phyloP scores from a whole-genome alignment of 306 rosid species.

The Sophora flavescens region DNA sequence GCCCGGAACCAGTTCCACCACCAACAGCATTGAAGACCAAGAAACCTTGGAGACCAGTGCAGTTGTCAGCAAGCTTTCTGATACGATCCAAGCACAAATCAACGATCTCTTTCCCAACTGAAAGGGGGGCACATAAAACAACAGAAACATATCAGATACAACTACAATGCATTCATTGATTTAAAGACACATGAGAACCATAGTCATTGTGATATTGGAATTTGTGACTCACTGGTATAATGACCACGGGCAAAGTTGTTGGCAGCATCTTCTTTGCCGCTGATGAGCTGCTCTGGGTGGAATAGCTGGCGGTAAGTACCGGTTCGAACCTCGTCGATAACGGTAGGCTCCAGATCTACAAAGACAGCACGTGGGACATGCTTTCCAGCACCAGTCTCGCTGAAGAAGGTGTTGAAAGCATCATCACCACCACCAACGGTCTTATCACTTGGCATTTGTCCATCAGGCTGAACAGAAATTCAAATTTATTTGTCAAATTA shows the following conservation, averaged over 20 bases:
- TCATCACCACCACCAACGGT: conserved; percentile 88
- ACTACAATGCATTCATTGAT: neutral
- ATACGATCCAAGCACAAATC: conserved; percentile 95
- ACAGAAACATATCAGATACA: neutral
- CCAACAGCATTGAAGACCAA: conserved; percentile 93
- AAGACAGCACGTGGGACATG: conserved; percentile 87
- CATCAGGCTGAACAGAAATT: conserved; percentile 70
- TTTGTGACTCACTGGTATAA: conserved; percentile 74
- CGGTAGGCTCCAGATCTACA: conserved; percentile 93
- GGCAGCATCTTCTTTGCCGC: conserved; percentile 97
- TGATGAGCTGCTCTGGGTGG: conserved; percentile 94
- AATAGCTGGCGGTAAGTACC: conserved; percentile 91
- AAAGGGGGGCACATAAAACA: neutral
- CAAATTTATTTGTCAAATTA: neutral
- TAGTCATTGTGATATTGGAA: neutral
- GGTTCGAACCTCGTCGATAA: conserved; percentile 92
- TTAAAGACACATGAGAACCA: neutral
- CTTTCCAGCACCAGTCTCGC: conserved; percentile 95
- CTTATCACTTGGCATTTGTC: conserved; percentile 91
- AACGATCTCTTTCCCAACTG: conserved; percentile 94
- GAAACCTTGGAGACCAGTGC: conserved; percentile 95
- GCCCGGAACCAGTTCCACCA: conserved; percentile 97
- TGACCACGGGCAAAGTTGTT: conserved; percentile 99
- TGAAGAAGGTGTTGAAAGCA: conserved; percentile 93
- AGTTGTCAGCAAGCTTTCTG: conserved; percentile 91